A percentile compares a stretch with the other conserved stretches of the same genome.
Conservation (phyloP, 129 eudicot genomes). For the Flaveria bidentis region DNA sequence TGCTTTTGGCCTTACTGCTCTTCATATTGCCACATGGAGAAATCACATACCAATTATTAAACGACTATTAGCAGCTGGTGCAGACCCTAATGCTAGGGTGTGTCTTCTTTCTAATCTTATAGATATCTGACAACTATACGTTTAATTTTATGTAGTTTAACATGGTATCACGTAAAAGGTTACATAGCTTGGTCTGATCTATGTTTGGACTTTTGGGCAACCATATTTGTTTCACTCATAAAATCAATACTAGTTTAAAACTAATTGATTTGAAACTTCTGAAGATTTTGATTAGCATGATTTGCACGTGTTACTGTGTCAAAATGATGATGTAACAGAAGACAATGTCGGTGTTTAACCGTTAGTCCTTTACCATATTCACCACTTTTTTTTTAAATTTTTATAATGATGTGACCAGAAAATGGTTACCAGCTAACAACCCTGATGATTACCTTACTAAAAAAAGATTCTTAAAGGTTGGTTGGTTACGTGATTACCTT, state of each 20-base stretch:
- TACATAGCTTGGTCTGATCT: background rate
- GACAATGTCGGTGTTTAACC: background rate
- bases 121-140: background rate
- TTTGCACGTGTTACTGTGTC: background rate
- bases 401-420: background rate
- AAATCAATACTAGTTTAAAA: background rate
- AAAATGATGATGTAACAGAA: background rate
- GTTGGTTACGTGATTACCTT: background rate
- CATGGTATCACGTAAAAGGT: background rate
- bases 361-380: background rate
- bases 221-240: constrained; percentile 4
- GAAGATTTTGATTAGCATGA: background rate
- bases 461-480: background rate
- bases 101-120: constrained; percentile 36
- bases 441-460: background rate
- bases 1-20: constrained; percentile 79
- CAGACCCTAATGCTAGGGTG: constrained; percentile 99
- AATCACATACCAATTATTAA: constrained; percentile 80
- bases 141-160: background rate
- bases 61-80: constrained; percentile 94
- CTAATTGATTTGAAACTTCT: background rate
- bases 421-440: background rate
- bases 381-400: background rate
- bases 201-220: background rate
- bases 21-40: constrained; percentile 97